A percentile compares a stretch with the other conserved stretches of the same genome.
phyloP scores from a whole-genome alignment of 345 rosid species.

The Populus alba region DNA sequence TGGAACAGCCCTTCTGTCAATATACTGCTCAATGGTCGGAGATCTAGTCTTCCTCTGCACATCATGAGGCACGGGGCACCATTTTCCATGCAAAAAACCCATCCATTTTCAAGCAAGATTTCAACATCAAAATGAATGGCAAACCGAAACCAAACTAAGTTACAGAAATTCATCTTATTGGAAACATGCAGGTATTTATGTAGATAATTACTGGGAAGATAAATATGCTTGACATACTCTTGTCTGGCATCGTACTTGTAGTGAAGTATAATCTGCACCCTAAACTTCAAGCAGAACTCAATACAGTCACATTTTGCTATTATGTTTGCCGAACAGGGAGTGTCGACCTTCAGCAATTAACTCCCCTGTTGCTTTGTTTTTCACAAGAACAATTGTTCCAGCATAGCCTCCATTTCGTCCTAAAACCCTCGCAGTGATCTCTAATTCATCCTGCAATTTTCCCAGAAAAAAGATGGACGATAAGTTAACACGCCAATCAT shows the following conservation, averaged over 20 bases:
- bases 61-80: no score
- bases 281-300: neutral
- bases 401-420: conserved; percentile 68
- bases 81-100: no score
- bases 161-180: neutral
- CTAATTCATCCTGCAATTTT: conserved; percentile 69
- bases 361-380: conserved; percentile 73
- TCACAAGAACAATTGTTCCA: conserved; percentile 65
- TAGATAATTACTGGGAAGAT: no score
- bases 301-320: conserved; percentile 61
- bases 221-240: no score
- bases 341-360: conserved; percentile 91
- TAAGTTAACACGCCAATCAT: neutral
- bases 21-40: no score
- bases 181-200: neutral
- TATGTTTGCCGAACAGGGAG: conserved; percentile 62
- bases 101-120: no score
- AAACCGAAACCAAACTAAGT: neutral
- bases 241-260: neutral
- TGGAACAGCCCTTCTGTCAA: no score
- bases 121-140: neutral
- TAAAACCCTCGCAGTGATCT: conserved; percentile 63
- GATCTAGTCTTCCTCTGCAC: no score
- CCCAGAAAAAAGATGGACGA: neutral
- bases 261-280: neutral